Percentiles rank a stretch among this genome's conserved stretches.
Evolutionary conservation across 2,329 filamentous ascomycete genomes (phyloP).

Genomic region (Microdochium paspali): DNA sequence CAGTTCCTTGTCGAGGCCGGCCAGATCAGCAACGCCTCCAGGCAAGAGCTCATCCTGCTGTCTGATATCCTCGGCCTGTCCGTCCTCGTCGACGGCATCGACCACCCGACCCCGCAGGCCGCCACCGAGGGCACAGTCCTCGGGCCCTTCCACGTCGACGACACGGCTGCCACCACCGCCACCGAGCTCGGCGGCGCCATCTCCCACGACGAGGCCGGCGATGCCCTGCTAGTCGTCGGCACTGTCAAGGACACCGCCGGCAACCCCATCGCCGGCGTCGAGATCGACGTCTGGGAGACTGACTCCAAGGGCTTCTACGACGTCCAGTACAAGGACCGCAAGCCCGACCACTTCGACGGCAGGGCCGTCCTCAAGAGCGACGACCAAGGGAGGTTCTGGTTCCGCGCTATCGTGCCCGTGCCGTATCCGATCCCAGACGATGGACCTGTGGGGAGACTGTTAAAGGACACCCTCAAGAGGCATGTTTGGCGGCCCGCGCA

Average conservation of each 20-base stretch:
- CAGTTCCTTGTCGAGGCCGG: constrained; percentile 64
- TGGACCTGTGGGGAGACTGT: constrained; percentile 68
- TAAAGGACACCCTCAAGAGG: constrained; percentile 50
- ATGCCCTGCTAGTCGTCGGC: constrained; percentile 65
- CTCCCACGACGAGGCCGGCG: constrained; percentile 59
- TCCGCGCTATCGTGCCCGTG: constrained; percentile 75
- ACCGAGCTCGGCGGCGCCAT: constrained; percentile 47
- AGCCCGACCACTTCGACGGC: constrained; percentile 51
- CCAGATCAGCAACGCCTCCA: constrained; percentile 63
- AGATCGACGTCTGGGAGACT: constrained; percentile 79
- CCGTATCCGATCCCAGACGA: constrained; percentile 80
- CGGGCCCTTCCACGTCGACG: constrained; percentile 76
- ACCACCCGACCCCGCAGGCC: constrained; percentile 65
- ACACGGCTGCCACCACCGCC: constrained; percentile 42
- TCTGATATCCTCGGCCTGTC: constrained; percentile 73
- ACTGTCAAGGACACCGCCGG: constrained; percentile 57
- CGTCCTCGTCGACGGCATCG: constrained; percentile 71
- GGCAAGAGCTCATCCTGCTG: constrained; percentile 73
- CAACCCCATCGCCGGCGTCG: constrained; percentile 53
- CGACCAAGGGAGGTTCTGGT: constrained; percentile 69
- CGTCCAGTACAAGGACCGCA: constrained; percentile 60
- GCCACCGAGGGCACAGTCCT: constrained; percentile 73
- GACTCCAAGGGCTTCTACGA: constrained; percentile 76
- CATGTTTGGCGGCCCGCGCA: constrained; percentile 72
- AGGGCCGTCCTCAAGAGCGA: constrained; percentile 63